phyloP scores from a whole-genome alignment of 2,329 filamentous ascomycete species.

The Phialophora expanda region DNA sequence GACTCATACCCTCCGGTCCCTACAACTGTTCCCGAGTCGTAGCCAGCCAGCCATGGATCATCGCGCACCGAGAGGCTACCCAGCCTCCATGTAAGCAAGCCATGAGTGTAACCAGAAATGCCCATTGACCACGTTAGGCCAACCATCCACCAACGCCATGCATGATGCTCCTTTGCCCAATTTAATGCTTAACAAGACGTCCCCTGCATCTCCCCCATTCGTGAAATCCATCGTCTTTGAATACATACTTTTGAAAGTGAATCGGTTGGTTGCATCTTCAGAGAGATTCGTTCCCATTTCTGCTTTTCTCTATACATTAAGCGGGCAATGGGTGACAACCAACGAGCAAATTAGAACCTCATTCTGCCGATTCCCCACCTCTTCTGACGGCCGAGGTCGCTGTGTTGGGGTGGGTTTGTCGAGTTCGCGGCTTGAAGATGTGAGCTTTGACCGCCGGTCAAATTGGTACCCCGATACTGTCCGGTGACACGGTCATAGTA shows the following conservation, averaged over 20 bases:
- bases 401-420: slow-evolving; percentile 15
- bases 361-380: slow-evolving; percentile 25
- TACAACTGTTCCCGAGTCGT: background rate
- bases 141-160: slow-evolving; percentile 4
- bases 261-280: background rate
- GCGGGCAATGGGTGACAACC: background rate
- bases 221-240: background rate
- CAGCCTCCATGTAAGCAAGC: background rate
- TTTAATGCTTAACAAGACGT: background rate
- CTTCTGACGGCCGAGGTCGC: slow-evolving; percentile 25
- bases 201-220: background rate
- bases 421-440: slow-evolving; percentile 7
- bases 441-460: slow-evolving; percentile 23
- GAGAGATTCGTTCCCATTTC: background rate
- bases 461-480: slow-evolving; percentile 27
- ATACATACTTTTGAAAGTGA: background rate
- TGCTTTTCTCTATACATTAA: background rate
- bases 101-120: background rate
- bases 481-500: slow-evolving; percentile 17
- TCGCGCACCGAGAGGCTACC: background rate
- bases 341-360: slow-evolving; percentile 14
- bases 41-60: background rate
- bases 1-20: background rate
- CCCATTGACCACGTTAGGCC: slow-evolving; percentile 1
- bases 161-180: background rate